A percentile compares a stretch with the other conserved stretches of the same genome.
Evolutionary conservation across 345 rosid genomes (phyloP).

Genomic region (Streptanthus diversifolius): DNA sequence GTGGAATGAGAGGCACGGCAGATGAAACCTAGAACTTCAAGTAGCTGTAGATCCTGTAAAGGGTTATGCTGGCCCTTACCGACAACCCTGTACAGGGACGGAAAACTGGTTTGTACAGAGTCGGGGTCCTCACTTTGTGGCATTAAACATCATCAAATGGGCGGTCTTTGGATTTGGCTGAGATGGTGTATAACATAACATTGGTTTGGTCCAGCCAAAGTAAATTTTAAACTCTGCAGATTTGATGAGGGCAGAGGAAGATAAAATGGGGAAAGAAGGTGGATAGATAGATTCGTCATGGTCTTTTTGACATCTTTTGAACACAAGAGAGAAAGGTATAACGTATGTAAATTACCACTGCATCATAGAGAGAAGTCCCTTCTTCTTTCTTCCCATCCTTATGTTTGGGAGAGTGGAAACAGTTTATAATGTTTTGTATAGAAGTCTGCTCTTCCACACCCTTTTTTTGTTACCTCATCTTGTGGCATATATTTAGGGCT

Average conservation of each 20-base stretch:
- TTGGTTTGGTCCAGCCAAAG: slow-evolving; percentile 13
- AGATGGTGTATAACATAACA: slow-evolving; percentile 19
- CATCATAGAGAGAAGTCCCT: slow-evolving; percentile 22
- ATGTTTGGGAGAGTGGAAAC: slow-evolving; percentile 29
- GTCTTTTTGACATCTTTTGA: slow-evolving; percentile 8
- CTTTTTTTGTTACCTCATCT: slow-evolving; percentile 3
- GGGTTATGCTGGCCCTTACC: slow-evolving; percentile 52
- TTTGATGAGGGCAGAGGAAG: slow-evolving; percentile 19
- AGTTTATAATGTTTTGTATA: slow-evolving; percentile 34
- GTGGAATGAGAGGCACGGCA: slow-evolving; percentile 55
- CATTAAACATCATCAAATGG: slow-evolving; percentile 13
- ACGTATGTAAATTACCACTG: slow-evolving; percentile 30
- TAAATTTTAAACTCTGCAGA: slow-evolving; percentile 20
- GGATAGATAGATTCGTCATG: slow-evolving; percentile 2
- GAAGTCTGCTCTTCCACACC: slow-evolving; percentile 18
- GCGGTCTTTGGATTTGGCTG: slow-evolving; percentile 21
- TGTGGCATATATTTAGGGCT: slow-evolving; percentile 32
- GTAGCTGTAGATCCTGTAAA: slow-evolving; percentile 46
- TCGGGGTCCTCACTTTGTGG: slow-evolving; percentile 13
- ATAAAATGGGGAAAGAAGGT: slow-evolving; percentile 8
- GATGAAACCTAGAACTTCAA: slow-evolving; percentile 43
- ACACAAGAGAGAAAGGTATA: slow-evolving; percentile 10
- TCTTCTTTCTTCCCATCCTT: slow-evolving; percentile 20
- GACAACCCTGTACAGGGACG: slow-evolving; percentile 78
- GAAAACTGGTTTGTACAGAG: slow-evolving; percentile 13